These are phyloP conservation scores for Tylopilus vinaceipallidus DNA, from an alignment of 768 basidiomycete species.

Conservation along the genomic window DNA sequence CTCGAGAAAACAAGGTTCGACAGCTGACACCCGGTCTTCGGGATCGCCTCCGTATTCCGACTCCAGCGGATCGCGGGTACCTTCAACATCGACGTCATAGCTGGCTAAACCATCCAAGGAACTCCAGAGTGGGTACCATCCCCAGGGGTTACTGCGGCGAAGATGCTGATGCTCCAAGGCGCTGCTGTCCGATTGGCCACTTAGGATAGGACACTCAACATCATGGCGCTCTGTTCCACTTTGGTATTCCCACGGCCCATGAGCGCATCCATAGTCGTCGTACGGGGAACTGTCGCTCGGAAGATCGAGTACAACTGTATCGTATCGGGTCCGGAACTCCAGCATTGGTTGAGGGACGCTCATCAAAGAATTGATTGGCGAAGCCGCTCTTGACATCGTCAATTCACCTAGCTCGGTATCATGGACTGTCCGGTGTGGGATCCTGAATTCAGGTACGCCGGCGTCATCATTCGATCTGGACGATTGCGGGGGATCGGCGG, in stretches of 20 bases:
- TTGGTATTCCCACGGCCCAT: not conserved
- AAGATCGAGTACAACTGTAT: slow-evolving; percentile 9
- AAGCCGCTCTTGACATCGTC: not conserved
- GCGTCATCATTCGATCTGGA: not conserved
- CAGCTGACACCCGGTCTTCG: not conserved
- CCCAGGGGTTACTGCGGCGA: not conserved
- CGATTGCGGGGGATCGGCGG: not conserved
- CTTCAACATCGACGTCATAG: slow-evolving; percentile 5
- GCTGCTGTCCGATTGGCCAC: too few relatives aligned
- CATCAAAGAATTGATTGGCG: slow-evolving; percentile 3
- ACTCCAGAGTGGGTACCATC: slow-evolving; percentile 2
- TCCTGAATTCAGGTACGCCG: not conserved
- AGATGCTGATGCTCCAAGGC: not conserved
- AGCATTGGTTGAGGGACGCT: slow-evolving; percentile 3
- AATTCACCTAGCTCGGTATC: not conserved
- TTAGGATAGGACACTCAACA: not conserved
- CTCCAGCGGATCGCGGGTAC: not conserved
- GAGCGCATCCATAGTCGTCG: slow-evolving; percentile 1
- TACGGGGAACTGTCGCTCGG: slow-evolving; percentile 11
- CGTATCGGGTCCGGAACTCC: slow-evolving; percentile 10
- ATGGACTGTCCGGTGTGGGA: not conserved
- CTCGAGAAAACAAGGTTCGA: not conserved
- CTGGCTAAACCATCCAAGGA: not conserved
- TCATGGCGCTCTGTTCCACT: not conserved
- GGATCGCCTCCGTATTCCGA: slow-evolving; percentile 1